These are phyloP conservation scores for Torrubiella hemipterigena DNA, from an alignment of 2,329 filamentous ascomycete species.

Conservation along the genomic window DNA sequence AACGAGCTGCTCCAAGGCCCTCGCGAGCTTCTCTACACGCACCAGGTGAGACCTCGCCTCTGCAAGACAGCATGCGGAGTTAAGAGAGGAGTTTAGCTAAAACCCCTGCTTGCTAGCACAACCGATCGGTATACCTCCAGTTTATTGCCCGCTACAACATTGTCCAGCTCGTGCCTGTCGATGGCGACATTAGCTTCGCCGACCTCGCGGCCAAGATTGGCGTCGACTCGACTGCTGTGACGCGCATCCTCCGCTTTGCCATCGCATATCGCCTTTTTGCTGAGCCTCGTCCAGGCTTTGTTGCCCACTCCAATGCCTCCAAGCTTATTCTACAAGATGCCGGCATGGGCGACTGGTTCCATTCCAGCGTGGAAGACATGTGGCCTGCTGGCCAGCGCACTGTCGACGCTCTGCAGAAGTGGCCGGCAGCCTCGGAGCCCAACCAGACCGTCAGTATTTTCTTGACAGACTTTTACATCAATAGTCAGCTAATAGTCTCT, in stretches of 20 bases:
- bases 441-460: not conserved
- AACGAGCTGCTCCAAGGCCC: not conserved
- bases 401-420: slow-evolving; percentile 1
- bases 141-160: slow-evolving; percentile 1
- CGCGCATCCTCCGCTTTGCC: slow-evolving; percentile 1
- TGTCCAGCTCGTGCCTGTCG: slow-evolving; percentile 1
- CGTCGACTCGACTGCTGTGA: not conserved
- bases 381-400: not conserved
- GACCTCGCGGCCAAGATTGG: slow-evolving; percentile 1
- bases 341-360: slow-evolving; percentile 1
- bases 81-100: no score
- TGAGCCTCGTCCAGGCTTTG: not conserved
- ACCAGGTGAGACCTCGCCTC: no score
- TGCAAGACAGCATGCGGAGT: no score
- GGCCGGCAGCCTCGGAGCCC: slow-evolving; percentile 1
- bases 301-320: not conserved
- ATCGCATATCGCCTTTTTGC: slow-evolving; percentile 1
- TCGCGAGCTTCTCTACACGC: not conserved
- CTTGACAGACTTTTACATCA: not conserved
- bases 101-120: not conserved
- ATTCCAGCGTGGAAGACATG: slow-evolving; percentile 1
- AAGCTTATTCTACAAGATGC: not conserved
- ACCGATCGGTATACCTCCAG: not conserved
- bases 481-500: not conserved
- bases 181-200: slow-evolving; percentile 1